Evolutionary conservation across 2,329 filamentous ascomycete species (phyloP).

Genomic region (Pseudocercospora fijiensis): DNA sequence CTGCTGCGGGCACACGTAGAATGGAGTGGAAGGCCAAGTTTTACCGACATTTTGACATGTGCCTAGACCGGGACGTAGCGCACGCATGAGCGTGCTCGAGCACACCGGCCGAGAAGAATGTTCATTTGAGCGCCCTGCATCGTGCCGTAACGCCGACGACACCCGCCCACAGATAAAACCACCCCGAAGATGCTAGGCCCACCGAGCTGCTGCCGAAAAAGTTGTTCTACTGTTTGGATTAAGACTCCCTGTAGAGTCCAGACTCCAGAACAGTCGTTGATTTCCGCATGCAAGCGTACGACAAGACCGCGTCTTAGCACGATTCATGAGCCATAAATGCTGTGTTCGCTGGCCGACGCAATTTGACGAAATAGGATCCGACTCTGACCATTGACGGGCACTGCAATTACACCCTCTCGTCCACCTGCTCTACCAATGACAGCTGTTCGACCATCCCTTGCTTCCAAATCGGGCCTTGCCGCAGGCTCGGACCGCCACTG

Average conservation of each 20-base stretch:
- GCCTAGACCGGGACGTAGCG: not conserved
- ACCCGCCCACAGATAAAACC: not conserved
- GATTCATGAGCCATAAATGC: not conserved
- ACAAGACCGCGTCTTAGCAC: not conserved
- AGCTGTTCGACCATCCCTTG: conserved; percentile 10
- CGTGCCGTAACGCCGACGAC: not conserved
- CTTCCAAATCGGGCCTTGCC: conserved; percentile 8
- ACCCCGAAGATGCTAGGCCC: not conserved
- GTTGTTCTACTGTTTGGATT: not conserved
- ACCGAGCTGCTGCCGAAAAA: not conserved
- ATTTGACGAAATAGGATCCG: conserved; percentile 6
- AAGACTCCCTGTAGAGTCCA: not conserved
- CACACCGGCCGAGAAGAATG: conserved; percentile 13
- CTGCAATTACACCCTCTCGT: conserved; percentile 8
- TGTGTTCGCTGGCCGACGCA: conserved; percentile 5
- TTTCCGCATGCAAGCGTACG: not conserved
- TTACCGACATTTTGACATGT: not conserved
- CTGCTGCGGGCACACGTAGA: not conserved
- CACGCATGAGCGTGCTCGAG: conserved; percentile 3
- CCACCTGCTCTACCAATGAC: conserved; percentile 8
- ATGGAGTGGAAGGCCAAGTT: not conserved
- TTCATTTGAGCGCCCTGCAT: conserved; percentile 4
- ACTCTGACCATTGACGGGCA: not conserved
- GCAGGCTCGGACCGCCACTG: conserved; percentile 10
- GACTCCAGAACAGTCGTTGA: not conserved